Evolutionary conservation across 441 rosid species (phyloP).

Genomic region (Flueggea neowawraea): DNA sequence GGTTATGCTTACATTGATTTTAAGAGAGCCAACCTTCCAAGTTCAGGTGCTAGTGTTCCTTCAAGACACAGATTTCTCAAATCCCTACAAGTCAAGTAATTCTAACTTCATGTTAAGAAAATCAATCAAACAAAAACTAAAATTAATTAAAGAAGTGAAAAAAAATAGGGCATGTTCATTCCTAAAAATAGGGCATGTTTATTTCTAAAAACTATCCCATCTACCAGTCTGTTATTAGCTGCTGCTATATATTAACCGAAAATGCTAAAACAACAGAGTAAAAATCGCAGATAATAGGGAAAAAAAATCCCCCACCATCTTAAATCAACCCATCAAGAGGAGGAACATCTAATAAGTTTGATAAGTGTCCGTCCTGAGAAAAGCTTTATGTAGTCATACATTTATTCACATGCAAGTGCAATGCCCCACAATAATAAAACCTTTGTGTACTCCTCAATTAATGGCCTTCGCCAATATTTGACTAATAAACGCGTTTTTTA

Average conservation of each 20-base stretch:
- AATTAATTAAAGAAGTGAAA: background rate
- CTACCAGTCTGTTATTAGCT: too few relatives aligned
- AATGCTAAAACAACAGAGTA: too few relatives aligned
- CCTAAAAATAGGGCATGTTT: too few relatives aligned
- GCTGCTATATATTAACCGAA: too few relatives aligned
- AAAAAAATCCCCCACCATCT: background rate
- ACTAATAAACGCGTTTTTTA: too few relatives aligned
- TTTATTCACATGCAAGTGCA: background rate
- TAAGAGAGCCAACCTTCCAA: constrained; percentile 49
- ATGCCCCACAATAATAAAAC: constrained; percentile 1
- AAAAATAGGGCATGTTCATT: too few relatives aligned
- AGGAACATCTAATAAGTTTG: constrained; percentile 3
- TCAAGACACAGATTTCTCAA: constrained; percentile 68
- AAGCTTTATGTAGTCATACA: too few relatives aligned
- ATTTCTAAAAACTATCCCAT: too few relatives aligned
- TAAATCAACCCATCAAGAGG: background rate
- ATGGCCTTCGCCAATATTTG: too few relatives aligned
- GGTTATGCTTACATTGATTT: constrained; percentile 63
- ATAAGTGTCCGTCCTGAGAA: constrained; percentile 5
- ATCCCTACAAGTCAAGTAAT: constrained; percentile 35
- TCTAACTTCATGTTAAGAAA: constrained; percentile 9
- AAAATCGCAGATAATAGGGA: too few relatives aligned
- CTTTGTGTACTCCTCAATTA: too few relatives aligned
- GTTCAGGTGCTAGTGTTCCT: constrained; percentile 75
- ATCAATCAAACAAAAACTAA: background rate